Percentiles rank a stretch among this genome's conserved stretches.
These are phyloP conservation scores for Fusarium sp. DNA, from an alignment of 2,329 filamentous ascomycete genomes.

Conservation along the genomic window DNA sequence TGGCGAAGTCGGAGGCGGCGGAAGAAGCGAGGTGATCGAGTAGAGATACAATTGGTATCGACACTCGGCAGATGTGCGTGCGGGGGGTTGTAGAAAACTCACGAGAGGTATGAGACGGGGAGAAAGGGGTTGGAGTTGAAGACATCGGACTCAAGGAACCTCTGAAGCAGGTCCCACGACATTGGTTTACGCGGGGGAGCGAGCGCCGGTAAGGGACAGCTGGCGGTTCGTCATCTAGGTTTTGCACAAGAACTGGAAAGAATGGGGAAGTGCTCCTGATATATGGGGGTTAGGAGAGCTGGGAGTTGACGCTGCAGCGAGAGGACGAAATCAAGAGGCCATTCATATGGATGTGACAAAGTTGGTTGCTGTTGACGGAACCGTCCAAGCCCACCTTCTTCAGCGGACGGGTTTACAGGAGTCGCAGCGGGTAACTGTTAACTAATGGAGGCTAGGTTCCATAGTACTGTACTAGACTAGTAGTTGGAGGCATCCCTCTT, in stretches of 20 bases:
- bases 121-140: conserved; percentile 92
- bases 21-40: conserved; percentile 5
- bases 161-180: conserved; percentile 89
- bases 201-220: conserved; percentile 46
- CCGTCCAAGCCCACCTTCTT: conserved; percentile 17
- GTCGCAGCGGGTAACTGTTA: conserved; percentile 25
- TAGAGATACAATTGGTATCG: not conserved
- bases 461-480: not conserved
- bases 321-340: conserved; percentile 27
- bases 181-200: conserved; percentile 59
- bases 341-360: conserved; percentile 25
- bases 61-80: not conserved
- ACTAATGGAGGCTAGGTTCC: not conserved
- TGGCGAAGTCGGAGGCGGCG: conserved; percentile 33
- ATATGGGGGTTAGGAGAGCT: conserved; percentile 7
- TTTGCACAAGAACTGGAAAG: conserved; percentile 30
- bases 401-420: conserved; percentile 34
- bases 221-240: conserved; percentile 54
- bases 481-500: not conserved
- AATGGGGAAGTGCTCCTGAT: conserved; percentile 18
- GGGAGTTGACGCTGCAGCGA: conserved; percentile 5
- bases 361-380: conserved; percentile 28
- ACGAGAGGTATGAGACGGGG: conserved; percentile 89
- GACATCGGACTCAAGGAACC: conserved; percentile 93
- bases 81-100: conserved; percentile 54